phyloP scores from a whole-genome alignment of 2,329 filamentous ascomycete genomes.

The Aspergillus intermedius region DNA sequence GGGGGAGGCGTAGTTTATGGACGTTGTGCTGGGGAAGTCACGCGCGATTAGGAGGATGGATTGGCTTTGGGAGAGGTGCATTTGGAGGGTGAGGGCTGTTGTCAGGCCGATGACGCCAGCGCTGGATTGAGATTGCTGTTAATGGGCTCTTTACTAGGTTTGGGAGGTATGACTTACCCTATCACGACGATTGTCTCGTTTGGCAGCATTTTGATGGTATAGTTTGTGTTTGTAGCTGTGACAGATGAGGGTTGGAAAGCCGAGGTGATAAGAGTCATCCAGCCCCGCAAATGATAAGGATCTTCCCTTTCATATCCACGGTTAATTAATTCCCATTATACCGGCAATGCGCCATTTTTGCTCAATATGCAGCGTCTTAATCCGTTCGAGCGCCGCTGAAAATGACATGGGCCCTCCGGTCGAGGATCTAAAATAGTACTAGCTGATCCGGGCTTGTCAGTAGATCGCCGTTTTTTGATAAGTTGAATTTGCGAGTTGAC shows the following conservation, averaged over 20 bases:
- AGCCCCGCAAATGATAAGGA: background rate
- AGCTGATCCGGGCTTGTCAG: background rate
- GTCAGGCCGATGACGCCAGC: conserved; percentile 37
- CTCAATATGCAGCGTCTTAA: background rate
- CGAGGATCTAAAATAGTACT: background rate
- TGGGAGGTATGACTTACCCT: conserved; percentile 19
- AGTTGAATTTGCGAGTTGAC: no score
- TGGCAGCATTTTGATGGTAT: conserved; percentile 14
- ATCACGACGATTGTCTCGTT: conserved; percentile 32
- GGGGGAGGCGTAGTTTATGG: conserved; percentile 41
- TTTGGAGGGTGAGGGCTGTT: conserved; percentile 30
- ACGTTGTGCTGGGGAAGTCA: conserved; percentile 34
- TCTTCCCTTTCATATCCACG: background rate
- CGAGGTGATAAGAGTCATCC: background rate
- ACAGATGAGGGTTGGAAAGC: background rate
- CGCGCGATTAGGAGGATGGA: conserved; percentile 35
- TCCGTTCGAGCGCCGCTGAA: background rate
- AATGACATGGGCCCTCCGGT: background rate
- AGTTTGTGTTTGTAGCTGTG: background rate
- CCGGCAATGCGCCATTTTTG: background rate
- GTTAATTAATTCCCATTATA: background rate
- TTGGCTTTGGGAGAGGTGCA: conserved; percentile 18
- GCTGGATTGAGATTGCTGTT: conserved; percentile 15
- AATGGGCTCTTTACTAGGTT: background rate
- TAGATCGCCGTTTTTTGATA: background rate